These are phyloP conservation scores for Teratosphaeria destructans DNA, from an alignment of 2,329 filamentous ascomycete species.

Conservation along the genomic window DNA sequence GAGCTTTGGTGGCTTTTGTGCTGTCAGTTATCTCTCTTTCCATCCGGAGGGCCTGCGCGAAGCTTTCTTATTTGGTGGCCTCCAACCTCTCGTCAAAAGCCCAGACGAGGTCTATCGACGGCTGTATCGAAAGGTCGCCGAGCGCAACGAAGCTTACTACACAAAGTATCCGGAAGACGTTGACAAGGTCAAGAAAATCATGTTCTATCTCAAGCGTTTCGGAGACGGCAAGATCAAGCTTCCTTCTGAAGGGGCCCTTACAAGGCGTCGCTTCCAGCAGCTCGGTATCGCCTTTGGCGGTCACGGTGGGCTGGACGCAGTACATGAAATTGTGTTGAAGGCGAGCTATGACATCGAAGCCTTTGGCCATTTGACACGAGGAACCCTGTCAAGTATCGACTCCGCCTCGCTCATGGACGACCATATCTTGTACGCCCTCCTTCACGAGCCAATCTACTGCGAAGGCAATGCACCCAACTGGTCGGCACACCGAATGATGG, in stretches of 20 bases:
- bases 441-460: conserved; percentile 86
- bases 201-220: conserved; percentile 49
- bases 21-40: conserved; percentile 72
- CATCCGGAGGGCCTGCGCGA: conserved; percentile 69
- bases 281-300: conserved; percentile 69
- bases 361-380: conserved; percentile 64
- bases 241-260: conserved; percentile 63
- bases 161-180: conserved; percentile 75
- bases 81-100: conserved; percentile 62
- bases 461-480: conserved; percentile 59
- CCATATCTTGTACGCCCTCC: conserved; percentile 69
- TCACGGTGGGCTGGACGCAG: conserved; percentile 63
- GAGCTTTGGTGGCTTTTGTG: conserved; percentile 84
- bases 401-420: conserved; percentile 59
- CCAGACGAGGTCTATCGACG: conserved; percentile 66
- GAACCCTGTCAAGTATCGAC: conserved; percentile 61
- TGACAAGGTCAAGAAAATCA: conserved; percentile 54
- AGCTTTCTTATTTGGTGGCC: conserved; percentile 71
- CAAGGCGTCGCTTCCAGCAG: conserved; percentile 63
- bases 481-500: conserved; percentile 59
- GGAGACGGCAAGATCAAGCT: conserved; percentile 51
- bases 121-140: conserved; percentile 56
- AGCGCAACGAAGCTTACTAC: conserved; percentile 73
- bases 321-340: conserved; percentile 65
- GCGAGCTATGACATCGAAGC: conserved; percentile 63